Base-by-base conservation (phyloP, 331 rosid species). In the Prunus yedoensis region DNA sequence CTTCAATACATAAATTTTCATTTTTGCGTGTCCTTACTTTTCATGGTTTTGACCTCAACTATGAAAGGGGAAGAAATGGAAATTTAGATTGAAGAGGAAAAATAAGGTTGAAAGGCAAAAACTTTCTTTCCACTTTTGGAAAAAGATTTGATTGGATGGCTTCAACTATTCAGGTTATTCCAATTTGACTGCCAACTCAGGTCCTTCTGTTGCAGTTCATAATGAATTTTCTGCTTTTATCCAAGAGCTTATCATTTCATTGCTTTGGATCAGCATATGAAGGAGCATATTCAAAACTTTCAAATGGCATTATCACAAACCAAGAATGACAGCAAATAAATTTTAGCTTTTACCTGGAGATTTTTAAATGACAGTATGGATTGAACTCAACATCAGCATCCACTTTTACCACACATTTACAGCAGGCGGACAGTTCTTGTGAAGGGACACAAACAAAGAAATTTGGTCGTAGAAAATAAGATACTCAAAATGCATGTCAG, bases 401-500 rank as follows among this genome's bases (percentile, higher is more conserved):
- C 62, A 56, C 62, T 56, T 56, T 20, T 6, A 56, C 28, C 28
- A 17, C 20, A 69, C 60, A 50, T 30, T 17, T 16, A 25, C 74
- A 49, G 60, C 21, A 15, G 12, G 60, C 21, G 15, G 12, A 21
- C 18, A 21, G 27, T 16, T 35, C 23, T 49, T 52, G 9, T 70
- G 57, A 2, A 32, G 62, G 54, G 49, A 54, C 45, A 67, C 18
- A 38, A 14, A 77, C 67, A 73, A 47, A 30, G 4, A 28, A 47
- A 64, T 80, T 66, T 38, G 43, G 43, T 27, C n/a, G 16, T 45
- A 43, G 35, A 16, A 73, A 72, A 82, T 81, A 64, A 68, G 54
- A 65, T 27, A 25, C 27, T 10, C 14, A 45, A 21, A 77, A 70
- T 53, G 59, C 59, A 53, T 18, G 59, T 53, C 25, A 0, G 23